A percentile compares a stretch with the other conserved stretches of the same genome.
Conservation (phyloP, 441 rosid genomes). For the Populus trichocarpa region DNA sequence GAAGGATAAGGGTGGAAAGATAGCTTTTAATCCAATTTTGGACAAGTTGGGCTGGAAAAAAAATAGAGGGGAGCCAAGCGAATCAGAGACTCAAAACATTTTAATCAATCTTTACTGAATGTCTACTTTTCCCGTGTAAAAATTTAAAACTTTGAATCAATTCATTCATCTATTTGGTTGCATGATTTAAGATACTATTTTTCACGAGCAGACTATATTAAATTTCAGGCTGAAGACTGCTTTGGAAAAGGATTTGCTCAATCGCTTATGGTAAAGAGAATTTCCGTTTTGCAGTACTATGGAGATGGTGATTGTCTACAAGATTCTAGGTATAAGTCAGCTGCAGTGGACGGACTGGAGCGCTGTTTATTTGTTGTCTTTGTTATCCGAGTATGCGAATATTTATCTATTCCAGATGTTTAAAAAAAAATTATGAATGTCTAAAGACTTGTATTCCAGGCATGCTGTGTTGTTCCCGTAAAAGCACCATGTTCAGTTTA, state of each 20-base stretch:
- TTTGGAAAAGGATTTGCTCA: neutral
- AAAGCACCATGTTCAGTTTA: neutral
- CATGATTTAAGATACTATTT: neutral
- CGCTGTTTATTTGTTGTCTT: neutral
- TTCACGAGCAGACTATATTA: too few species aligned
- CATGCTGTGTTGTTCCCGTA: neutral
- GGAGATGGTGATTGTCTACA: neutral
- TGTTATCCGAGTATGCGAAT: neutral
- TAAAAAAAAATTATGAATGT: neutral
- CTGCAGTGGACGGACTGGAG: neutral
- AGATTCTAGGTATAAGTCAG: neutral
- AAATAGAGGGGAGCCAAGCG: too few species aligned
- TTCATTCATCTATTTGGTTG: neutral
- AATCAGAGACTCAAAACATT: too few species aligned
- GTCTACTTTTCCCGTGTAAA: neutral
- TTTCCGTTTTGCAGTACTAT: neutral
- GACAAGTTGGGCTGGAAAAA: neutral
- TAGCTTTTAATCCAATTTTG: neutral
- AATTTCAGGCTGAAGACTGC: neutral
- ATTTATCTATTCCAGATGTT: neutral
- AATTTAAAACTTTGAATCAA: too few species aligned
- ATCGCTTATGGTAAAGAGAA: neutral
- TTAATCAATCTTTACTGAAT: neutral
- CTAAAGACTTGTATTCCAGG: neutral
- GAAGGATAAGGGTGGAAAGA: neutral